Conservation (phyloP, 2,329 filamentous ascomycete genomes). For the Chaetomium sp. region DNA sequence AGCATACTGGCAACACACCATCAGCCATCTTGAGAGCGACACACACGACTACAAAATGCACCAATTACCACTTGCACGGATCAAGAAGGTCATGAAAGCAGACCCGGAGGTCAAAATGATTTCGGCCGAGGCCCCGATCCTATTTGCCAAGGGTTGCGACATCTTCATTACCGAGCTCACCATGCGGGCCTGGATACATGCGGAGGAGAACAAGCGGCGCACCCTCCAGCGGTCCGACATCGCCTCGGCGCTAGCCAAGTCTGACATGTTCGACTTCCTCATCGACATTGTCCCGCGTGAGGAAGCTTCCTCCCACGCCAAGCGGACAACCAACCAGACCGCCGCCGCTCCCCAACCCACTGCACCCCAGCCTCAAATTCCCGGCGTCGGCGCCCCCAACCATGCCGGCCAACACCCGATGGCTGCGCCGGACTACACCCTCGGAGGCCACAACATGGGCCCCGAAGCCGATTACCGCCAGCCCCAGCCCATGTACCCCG, state of each 20-base stretch:
- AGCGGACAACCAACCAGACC: constrained; percentile 65
- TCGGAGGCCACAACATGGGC: constrained; percentile 64
- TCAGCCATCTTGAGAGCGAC: constrained; percentile 91
- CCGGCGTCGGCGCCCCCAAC: constrained; percentile 58
- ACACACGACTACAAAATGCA: constrained; percentile 98
- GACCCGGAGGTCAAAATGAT: constrained; percentile 99
- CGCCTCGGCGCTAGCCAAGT: constrained; percentile 91
- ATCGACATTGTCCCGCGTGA: constrained; percentile 98
- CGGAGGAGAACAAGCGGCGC: constrained; percentile 96
- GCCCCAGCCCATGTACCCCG: constrained; percentile 78
- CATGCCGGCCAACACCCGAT: constrained; percentile 59
- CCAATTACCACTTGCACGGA: constrained; percentile 92
- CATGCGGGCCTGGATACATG: constrained; percentile 99
- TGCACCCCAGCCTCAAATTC: constrained; percentile 54
- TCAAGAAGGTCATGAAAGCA: constrained; percentile 99
- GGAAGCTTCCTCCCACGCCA: constrained; percentile 83
- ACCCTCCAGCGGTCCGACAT: constrained; percentile 96
- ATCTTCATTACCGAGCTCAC: constrained; percentile 99
- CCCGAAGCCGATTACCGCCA: constrained; percentile 79
- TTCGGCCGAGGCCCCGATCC: constrained; percentile 92
- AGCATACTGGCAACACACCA: constrained; percentile 98
- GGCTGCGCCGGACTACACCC: constrained; percentile 61
- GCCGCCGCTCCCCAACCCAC: constrained; percentile 47
- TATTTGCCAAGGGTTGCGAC: constrained; percentile 98
- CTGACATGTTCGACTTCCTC: constrained; percentile 99